Percentiles rank a stretch among this genome's conserved stretches.
These are phyloP conservation scores for Eimeria praecox DNA, from an alignment of 169 alveolate genomes.

Conservation along the genomic window DNA sequence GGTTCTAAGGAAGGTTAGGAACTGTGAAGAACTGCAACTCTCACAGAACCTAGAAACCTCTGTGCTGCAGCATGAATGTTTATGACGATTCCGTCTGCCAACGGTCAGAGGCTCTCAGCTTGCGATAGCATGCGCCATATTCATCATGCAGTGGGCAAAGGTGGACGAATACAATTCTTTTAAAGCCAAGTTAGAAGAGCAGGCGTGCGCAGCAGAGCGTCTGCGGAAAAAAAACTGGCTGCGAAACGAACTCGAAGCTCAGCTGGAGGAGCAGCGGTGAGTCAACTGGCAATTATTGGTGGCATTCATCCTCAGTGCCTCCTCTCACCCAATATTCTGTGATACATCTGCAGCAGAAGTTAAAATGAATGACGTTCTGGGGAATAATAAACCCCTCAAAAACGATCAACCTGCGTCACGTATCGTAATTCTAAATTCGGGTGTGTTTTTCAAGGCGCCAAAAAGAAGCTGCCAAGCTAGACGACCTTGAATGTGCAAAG, in stretches of 20 bases:
- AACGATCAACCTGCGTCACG: neutral
- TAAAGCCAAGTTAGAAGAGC: constrained; percentile 50
- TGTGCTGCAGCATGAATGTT: neutral
- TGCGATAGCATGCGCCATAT: neutral
- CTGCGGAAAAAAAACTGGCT: constrained; percentile 26
- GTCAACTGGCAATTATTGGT: neutral
- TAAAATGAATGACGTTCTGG: neutral
- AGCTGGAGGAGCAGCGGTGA: constrained; percentile 60
- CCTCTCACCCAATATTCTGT: neutral
- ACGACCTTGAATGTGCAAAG: constrained; percentile 57
- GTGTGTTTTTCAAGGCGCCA: constrained; percentile 44
- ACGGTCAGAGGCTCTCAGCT: neutral
- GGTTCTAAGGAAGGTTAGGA: neutral
- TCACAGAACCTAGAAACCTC: neutral
- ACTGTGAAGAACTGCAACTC: neutral
- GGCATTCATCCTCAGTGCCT: neutral
- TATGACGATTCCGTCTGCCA: neutral
- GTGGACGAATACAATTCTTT: constrained; percentile 61
- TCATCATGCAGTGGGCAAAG: constrained; percentile 44
- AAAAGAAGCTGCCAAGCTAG: constrained; percentile 46
- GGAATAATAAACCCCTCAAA: neutral
- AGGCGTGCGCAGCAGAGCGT: constrained; percentile 55
- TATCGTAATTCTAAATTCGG: neutral
- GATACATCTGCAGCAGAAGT: neutral
- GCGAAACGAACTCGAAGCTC: constrained; percentile 52